Evolutionary conservation across 2,329 filamentous ascomycete species (phyloP).

Genomic region (Alternaria triticimaculans): DNA sequence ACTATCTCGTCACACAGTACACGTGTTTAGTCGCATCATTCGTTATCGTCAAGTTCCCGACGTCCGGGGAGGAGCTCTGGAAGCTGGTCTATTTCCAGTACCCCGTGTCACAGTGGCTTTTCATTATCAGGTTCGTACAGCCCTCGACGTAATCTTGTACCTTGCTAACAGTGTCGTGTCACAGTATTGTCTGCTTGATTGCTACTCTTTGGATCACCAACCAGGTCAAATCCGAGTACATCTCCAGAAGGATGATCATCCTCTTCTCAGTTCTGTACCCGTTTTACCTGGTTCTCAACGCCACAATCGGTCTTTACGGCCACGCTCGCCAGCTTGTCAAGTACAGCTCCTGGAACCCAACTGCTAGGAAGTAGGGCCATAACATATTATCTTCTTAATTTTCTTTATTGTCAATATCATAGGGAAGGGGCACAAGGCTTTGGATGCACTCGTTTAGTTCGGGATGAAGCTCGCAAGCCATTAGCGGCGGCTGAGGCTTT

Average conservation of each 20-base stretch:
- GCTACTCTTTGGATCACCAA: conserved; percentile 57
- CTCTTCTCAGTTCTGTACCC: conserved; percentile 54
- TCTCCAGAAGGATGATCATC: conserved; percentile 50
- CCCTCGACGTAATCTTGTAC: conserved; percentile 8
- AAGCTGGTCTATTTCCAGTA: conserved; percentile 58
- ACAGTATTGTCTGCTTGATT: conserved; percentile 52
- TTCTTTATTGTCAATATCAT: neutral
- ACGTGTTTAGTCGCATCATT: conserved; percentile 56
- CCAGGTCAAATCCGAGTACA: conserved; percentile 55
- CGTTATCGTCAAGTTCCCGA: conserved; percentile 55
- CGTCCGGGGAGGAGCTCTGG: conserved; percentile 45
- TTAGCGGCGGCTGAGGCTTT: neutral
- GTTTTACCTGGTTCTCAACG: conserved; percentile 53
- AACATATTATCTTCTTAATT: neutral
- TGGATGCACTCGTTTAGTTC: neutral
- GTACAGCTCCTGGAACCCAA: conserved; percentile 59
- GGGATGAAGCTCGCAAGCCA: neutral
- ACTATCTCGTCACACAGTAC: conserved; percentile 59
- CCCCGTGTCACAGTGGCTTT: conserved; percentile 57
- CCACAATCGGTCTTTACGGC: conserved; percentile 56
- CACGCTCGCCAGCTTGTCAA: conserved; percentile 56
- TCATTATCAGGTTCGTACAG: conserved; percentile 51
- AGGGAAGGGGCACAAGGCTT: neutral
- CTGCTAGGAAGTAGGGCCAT: conserved; percentile 41
- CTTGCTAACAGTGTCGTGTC: conserved; percentile 20